A percentile compares a stretch with the other conserved stretches of the same genome.
phyloP scores from a whole-genome alignment of 306 rosid genomes.

The Ceratonia siliqua region DNA sequence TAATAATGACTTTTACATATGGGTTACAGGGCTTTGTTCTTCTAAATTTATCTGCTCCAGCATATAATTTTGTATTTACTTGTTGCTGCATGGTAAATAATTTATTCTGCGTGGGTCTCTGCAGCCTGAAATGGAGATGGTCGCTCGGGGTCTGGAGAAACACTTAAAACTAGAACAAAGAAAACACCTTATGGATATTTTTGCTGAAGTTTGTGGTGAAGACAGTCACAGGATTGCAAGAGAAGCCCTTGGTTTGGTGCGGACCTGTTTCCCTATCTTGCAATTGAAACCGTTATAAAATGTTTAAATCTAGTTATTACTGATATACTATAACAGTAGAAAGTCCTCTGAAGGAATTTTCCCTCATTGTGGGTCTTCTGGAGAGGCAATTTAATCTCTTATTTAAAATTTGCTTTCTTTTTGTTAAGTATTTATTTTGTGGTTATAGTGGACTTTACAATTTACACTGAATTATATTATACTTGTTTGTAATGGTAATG shows the following conservation, averaged over 20 bases:
- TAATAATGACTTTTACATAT: background rate
- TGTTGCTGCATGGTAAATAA: slow-evolving; percentile 8
- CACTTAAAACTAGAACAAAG: slow-evolving; percentile 78
- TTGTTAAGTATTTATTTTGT: background rate
- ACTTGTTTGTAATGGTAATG: background rate
- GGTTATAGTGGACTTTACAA: background rate
- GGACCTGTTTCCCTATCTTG: slow-evolving; percentile 32
- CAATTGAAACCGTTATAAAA: background rate
- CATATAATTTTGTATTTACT: slow-evolving; percentile 26
- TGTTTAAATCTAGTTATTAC: background rate
- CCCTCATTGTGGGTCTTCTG: background rate
- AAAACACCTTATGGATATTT: slow-evolving; percentile 65
- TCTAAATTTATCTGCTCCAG: slow-evolving; percentile 18
- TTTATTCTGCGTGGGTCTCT: slow-evolving; percentile 28
- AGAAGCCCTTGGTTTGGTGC: slow-evolving; percentile 89
- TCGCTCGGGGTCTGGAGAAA: slow-evolving; percentile 75
- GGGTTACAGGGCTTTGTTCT: background rate
- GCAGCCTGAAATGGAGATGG: slow-evolving; percentile 99
- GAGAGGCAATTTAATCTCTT: background rate
- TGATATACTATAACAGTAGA: background rate
- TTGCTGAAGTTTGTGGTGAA: slow-evolving; percentile 63
- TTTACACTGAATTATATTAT: background rate
- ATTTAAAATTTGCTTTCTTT: background rate
- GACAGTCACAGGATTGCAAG: slow-evolving; percentile 61
- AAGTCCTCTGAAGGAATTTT: slow-evolving; percentile 3